Conservation (phyloP, 352 stramenopile species). For the Phytophthora melonis region DNA sequence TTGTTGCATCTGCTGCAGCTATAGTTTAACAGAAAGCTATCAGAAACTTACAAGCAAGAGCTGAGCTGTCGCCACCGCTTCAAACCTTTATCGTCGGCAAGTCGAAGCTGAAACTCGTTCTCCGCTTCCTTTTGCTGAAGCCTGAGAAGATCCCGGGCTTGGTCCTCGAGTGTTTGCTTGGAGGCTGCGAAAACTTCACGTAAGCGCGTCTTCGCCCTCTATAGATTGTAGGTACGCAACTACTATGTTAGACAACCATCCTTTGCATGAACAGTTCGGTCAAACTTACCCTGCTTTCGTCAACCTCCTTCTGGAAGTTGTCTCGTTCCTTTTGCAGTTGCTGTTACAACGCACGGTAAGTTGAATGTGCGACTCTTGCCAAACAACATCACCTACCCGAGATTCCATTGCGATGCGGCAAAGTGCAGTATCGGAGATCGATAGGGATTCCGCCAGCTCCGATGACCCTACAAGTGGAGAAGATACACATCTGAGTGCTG, state of each 20-base stretch:
- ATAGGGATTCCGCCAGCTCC: slow-evolving; percentile 28
- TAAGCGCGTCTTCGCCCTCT: slow-evolving; percentile 62
- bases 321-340: slow-evolving; percentile 45
- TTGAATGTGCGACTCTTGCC: neutral
- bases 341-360: slow-evolving; percentile 19
- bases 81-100: slow-evolving; percentile 47
- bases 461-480: slow-evolving; percentile 27
- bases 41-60: neutral
- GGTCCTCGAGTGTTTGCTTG: slow-evolving; percentile 52
- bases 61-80: neutral
- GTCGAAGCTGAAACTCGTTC: slow-evolving; percentile 38
- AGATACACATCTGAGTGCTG: neutral
- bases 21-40: neutral
- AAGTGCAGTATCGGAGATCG: slow-evolving; percentile 35
- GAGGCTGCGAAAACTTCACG: slow-evolving; percentile 64
- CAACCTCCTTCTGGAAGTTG: slow-evolving; percentile 53
- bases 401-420: slow-evolving; percentile 32
- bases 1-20: slow-evolving; percentile 35
- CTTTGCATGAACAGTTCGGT: neutral
- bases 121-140: slow-evolving; percentile 46
- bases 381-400: slow-evolving; percentile 22
- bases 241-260: neutral
- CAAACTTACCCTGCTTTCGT: slow-evolving; percentile 56
- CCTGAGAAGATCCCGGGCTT: slow-evolving; percentile 51
- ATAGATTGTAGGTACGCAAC: neutral